Evolutionary conservation across 345 rosid species (phyloP), one percentile per base, ranked within the genome.

Genomic region (Brassica cretica): DNA sequence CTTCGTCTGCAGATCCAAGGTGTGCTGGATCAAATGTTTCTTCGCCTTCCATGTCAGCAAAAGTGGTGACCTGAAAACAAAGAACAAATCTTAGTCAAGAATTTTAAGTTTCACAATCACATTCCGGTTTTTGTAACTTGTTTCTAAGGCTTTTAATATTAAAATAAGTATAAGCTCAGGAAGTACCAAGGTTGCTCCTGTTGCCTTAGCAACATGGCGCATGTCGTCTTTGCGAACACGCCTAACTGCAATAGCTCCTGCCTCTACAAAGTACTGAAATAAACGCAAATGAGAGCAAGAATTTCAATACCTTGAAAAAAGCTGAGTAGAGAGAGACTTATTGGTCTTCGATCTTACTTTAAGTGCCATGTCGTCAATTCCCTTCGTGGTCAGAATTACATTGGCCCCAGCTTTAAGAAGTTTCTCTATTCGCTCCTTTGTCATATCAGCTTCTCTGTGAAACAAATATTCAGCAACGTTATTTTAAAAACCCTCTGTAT

Each of bases 291-390:
- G 6, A 76, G 16, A 71, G 2, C 19, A 24, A 25, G 15, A 15
- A 75, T 61, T 37, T 6, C 0, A 70, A 53, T 18, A 29, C 29
- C 53, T 62, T 27, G 30, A 27, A 27, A 27, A 27, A 27, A 3
- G 29, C 30, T 27, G 5, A 27, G 30, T 30, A 59, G 63, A 58
- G 19, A 67, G 14, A 32, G 59, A 68, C 64, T 0, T 4, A 27
- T 32, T n/a, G 72, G n/a, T 8, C 56, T 18, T 33, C 41, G 73
- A 60, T 5, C 80, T 69, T 79, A 82, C 98, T 90, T 93, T 95
- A 61, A 95, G 91, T 69, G 99, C 96, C 99, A 95, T 95, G 89
- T 93, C 99, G 83, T 93, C 99, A 76, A 95, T 95, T 71, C 96
- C 98, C 81, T 95, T 95, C 6, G 98, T 95, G 37, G 98, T 95